A percentile compares a stretch with the other conserved stretches of the same genome.
phyloP scores from a whole-genome alignment of 2,329 filamentous ascomycete species.

The Chlorencoelia australis region DNA sequence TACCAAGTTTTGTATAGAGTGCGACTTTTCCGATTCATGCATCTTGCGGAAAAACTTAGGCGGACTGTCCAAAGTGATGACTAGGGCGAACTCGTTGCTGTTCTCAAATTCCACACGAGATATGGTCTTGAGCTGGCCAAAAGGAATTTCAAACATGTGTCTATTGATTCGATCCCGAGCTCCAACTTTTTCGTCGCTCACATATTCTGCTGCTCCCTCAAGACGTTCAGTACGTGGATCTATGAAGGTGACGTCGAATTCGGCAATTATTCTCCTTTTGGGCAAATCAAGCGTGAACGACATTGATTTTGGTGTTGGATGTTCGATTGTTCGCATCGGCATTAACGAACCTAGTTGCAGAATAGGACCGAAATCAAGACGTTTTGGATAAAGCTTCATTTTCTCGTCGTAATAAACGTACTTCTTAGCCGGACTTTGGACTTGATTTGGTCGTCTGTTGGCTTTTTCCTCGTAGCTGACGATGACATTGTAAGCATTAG shows the following conservation, averaged over 20 bases:
- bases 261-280: slow-evolving; percentile 31
- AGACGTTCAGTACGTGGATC: slow-evolving; percentile 16
- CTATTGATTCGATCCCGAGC: slow-evolving; percentile 19
- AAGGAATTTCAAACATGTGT: slow-evolving; percentile 29
- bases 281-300: slow-evolving; percentile 32
- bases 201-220: slow-evolving; percentile 9
- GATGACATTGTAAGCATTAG: background rate
- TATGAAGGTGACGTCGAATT: slow-evolving; percentile 29
- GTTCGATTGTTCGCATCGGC: slow-evolving; percentile 17
- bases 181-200: slow-evolving; percentile 6
- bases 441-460: background rate
- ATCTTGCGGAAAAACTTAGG: slow-evolving; percentile 28
- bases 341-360: slow-evolving; percentile 44
- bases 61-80: slow-evolving; percentile 40
- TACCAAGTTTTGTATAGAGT: slow-evolving; percentile 30
- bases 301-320: slow-evolving; percentile 14
- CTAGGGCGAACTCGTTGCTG: slow-evolving; percentile 29
- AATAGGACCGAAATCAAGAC: slow-evolving; percentile 54
- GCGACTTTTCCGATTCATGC: slow-evolving; percentile 28
- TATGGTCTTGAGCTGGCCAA: slow-evolving; percentile 35
- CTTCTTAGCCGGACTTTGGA: slow-evolving; percentile 19
- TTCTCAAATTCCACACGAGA: slow-evolving; percentile 29
- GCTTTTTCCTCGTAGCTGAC: background rate
- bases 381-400: slow-evolving; percentile 33
- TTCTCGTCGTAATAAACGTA: slow-evolving; percentile 23